Evolutionary conservation across 2,329 filamentous ascomycete species (phyloP), one percentile per base, ranked within the genome.

Genomic region (Paramyrothecium roridum): DNA sequence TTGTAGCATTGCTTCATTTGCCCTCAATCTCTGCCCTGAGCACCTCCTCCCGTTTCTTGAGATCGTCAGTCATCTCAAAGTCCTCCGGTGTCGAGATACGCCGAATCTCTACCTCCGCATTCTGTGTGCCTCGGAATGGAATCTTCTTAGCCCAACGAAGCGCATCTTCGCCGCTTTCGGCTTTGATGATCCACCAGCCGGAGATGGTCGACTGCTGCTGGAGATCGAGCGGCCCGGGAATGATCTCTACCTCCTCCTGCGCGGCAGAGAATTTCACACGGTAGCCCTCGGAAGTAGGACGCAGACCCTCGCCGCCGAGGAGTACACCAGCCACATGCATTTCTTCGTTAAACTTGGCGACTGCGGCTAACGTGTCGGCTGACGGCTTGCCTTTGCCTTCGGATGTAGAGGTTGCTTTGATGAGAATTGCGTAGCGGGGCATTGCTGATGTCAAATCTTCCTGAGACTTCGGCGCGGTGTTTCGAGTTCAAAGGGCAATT

Each of bases 311-410:
- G 33, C 30, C 30, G 10, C 30, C 30, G 7, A 51, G 49, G 6
- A 51, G 49, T 3, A 51, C n/a, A 19, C 49, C 49, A 20, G 49
- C 49, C 6, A 22, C 8, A n/a, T 50, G 48, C 49, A 51, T 51
- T 33, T 51, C 49, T 30, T 40, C 30, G 20, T 51, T 51, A 6
- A 51, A 51, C 19, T 51, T 51, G 49, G 30, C 49, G n/a, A 51
- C 30, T 8, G 49, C 49, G n/a, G 30, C 26, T 12, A 40, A 30
- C 17, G 49, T 22, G 12, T 51, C 33, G 7, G 49, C 12, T 19
- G 49, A 37, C 6, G 30, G 23, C 8, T n/a, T 37, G 49, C 49
- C 26, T 22, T 40, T 51, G 30, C 49, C 30, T 22, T 51, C 49
- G 17, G 30, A 34, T 7, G 30, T 22, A 12, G 22, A 12, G 30